Percentiles rank a stretch among this genome's conserved stretches.
Conservation (phyloP, 371 early-diverging fungal genomes). For the Apophysomyces trapeziformis region DNA sequence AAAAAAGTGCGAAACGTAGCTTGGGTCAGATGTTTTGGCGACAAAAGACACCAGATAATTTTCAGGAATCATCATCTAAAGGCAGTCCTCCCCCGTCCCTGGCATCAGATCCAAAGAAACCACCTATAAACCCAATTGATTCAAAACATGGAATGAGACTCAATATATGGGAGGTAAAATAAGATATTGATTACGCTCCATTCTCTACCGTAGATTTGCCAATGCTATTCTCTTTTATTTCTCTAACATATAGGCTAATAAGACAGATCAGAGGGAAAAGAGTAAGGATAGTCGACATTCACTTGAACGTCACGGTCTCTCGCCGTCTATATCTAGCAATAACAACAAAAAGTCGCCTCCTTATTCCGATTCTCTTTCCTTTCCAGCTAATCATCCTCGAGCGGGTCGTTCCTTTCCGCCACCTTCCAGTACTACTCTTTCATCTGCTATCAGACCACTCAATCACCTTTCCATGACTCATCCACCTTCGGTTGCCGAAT, state of each 20-base stretch:
- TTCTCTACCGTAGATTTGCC: neutral
- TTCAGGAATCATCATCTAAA: neutral
- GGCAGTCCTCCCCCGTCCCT: neutral
- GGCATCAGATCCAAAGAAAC: neutral
- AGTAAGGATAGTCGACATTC: neutral
- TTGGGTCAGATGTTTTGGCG: slow-evolving; percentile 6
- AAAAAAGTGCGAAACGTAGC: slow-evolving; percentile 3
- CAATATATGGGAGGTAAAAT: neutral
- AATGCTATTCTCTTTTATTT: too few relatives aligned
- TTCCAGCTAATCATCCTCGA: slow-evolving; percentile 1
- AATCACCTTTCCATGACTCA: slow-evolving; percentile 8
- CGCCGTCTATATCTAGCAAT: neutral
- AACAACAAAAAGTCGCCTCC: slow-evolving; percentile 4
- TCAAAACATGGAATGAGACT: neutral
- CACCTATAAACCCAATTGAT: neutral
- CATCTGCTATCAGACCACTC: neutral
- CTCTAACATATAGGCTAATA: neutral
- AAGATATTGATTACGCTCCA: neutral
- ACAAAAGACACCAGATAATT: neutral
- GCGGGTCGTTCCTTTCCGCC: neutral
- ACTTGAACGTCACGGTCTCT: slow-evolving; percentile 4
- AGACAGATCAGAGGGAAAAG: neutral
- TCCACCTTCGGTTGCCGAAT: slow-evolving; percentile 28
- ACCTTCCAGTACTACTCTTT: neutral
- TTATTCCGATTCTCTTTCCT: neutral